Percentiles rank a stretch among this genome's conserved stretches.
These are phyloP conservation scores for Gyromitra esculenta DNA, from an alignment of 2,329 filamentous ascomycete genomes.

Conservation along the genomic window DNA sequence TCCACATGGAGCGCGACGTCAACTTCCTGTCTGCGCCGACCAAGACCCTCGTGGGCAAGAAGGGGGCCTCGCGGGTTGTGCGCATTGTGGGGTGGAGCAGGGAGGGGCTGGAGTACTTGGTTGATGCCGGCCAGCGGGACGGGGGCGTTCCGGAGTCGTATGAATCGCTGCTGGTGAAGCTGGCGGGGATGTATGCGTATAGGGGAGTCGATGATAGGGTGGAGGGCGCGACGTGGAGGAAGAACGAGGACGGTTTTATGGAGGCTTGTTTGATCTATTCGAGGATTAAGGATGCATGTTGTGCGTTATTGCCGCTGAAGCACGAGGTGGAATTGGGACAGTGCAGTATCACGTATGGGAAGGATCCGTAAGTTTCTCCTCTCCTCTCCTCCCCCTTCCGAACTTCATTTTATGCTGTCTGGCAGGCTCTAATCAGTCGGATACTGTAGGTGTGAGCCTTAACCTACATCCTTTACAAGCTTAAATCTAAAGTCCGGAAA, in stretches of 20 bases:
- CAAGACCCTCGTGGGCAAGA: not conserved
- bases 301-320: slow-evolving; percentile 17
- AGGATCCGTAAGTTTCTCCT: slow-evolving; percentile 33
- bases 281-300: slow-evolving; percentile 42
- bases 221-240: slow-evolving; percentile 29
- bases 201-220: slow-evolving; percentile 2
- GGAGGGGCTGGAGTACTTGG: slow-evolving; percentile 18
- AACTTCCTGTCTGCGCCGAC: slow-evolving; percentile 17
- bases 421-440: not conserved
- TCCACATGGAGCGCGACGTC: slow-evolving; percentile 4
- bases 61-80: slow-evolving; percentile 1
- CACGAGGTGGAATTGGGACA: not conserved
- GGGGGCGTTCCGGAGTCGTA: not conserved
- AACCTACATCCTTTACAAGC: no score
- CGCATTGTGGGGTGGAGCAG: slow-evolving; percentile 14
- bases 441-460: not conserved
- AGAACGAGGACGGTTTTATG: slow-evolving; percentile 4
- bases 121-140: not conserved
- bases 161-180: slow-evolving; percentile 6
- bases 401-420: not conserved
- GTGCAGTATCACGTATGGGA: slow-evolving; percentile 40
- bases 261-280: slow-evolving; percentile 33
- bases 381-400: not conserved
- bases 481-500: no score
- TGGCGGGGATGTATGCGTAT: slow-evolving; percentile 24